Percentiles rank a stretch among this genome's conserved stretches.
These are phyloP conservation scores for Craterostigma plantagineum DNA, from an alignment of 257 asterid genomes.

Conservation along the genomic window DNA sequence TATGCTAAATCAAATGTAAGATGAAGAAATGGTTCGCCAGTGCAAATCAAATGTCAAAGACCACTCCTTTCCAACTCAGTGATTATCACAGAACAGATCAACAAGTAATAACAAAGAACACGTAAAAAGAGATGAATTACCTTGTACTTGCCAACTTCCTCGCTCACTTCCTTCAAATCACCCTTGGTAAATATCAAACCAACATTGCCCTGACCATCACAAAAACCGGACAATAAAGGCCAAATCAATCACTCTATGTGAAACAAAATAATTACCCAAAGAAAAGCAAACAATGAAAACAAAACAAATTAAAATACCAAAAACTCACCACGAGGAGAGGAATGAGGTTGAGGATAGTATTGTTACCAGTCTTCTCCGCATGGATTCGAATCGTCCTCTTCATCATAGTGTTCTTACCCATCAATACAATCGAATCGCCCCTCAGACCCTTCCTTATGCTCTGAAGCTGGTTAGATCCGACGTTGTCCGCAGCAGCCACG, in stretches of 20 bases:
- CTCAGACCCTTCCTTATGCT: conserved; percentile 58
- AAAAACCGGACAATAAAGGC: neutral
- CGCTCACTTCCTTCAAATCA: conserved; percentile 92
- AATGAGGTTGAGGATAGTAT: conserved; percentile 46
- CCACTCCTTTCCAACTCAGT: conserved; percentile 32
- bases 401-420: conserved; percentile 99
- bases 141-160: conserved; percentile 89
- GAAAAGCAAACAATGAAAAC: no score
- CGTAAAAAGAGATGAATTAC: conserved; percentile 11
- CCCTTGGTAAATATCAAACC: conserved; percentile 94
- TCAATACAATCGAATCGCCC: conserved; percentile 70
- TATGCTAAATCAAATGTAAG: no score
- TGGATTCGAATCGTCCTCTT: conserved; percentile 69
- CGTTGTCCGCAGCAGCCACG: conserved; percentile 69
- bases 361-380: conserved; percentile 63
- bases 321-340: conserved; percentile 67
- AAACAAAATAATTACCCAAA: conserved; percentile 15
- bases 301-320: neutral
- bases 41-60: conserved; percentile 39
- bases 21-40: neutral
- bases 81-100: neutral
- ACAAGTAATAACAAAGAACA: neutral
- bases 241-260: neutral
- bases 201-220: conserved; percentile 96
- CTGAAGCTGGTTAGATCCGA: conserved; percentile 83